Conservation (phyloP, 805 yeast genomes). For the Helenozyma baotianmanensis region DNA sequence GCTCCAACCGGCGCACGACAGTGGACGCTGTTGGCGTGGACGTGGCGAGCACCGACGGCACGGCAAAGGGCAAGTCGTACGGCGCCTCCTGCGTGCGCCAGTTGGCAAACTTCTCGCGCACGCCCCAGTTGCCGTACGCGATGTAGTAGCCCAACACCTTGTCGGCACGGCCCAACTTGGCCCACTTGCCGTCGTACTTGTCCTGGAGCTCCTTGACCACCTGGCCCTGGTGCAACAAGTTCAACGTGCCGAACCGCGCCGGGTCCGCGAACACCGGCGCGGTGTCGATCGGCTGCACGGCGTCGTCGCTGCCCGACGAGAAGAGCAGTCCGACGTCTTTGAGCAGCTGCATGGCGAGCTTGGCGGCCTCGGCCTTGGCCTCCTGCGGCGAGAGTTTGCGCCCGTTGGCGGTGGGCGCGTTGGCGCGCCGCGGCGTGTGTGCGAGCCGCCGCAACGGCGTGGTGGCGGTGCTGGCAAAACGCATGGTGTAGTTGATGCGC, state of each 20-base stretch:
- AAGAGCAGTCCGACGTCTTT: constrained; percentile 38
- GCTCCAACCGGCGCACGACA: constrained; percentile 26
- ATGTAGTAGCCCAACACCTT: constrained; percentile 58
- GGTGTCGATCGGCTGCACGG: constrained; percentile 45
- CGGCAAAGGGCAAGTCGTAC: constrained; percentile 54
- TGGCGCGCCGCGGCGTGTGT: no score
- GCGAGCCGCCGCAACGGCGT: no score
- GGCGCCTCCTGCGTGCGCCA: constrained; percentile 45
- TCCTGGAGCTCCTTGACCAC: constrained; percentile 47
- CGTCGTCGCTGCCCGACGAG: constrained; percentile 38
- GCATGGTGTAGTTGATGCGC: no score
- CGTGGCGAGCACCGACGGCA: constrained; percentile 32
- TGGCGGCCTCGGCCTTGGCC: constrained; percentile 30
- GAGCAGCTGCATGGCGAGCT: constrained; percentile 34
- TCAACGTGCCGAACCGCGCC: constrained; percentile 25
- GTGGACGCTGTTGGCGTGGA: constrained; percentile 21
- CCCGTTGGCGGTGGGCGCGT: constrained; percentile 6
- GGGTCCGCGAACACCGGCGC: constrained; percentile 39
- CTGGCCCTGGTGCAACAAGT: constrained; percentile 54
- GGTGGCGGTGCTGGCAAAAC: no score
- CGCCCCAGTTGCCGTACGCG: constrained; percentile 70
- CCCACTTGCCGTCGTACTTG: constrained; percentile 55
- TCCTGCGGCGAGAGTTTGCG: constrained; percentile 13
- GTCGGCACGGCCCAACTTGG: constrained; percentile 39
- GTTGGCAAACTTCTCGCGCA: constrained; percentile 51